Evolutionary conservation across 169 alveolate species (phyloP).

Genomic region (Babesia caballi): DNA sequence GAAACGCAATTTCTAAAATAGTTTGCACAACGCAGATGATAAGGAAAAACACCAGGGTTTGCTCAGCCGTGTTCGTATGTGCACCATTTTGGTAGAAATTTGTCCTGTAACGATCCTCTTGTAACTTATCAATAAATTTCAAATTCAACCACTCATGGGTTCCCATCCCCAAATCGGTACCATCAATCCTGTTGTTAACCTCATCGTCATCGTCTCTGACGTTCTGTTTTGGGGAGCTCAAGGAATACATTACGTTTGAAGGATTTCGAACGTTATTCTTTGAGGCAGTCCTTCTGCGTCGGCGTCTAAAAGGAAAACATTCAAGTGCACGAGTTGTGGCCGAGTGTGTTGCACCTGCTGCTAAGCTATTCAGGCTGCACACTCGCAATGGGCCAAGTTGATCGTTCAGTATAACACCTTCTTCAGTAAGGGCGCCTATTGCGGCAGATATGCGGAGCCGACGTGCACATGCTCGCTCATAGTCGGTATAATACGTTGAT

Average conservation of each 20-base stretch:
- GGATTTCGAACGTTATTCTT: background rate
- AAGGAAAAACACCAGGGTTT: conserved; percentile 81
- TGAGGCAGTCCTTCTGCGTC: background rate
- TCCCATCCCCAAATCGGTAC: conserved; percentile 40
- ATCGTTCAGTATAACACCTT: background rate
- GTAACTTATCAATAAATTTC: conserved; percentile 78
- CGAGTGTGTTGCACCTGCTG: background rate
- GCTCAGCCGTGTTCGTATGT: conserved; percentile 82
- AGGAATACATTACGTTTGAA: background rate
- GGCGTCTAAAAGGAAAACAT: conserved; percentile 7
- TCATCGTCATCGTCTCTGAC: conserved; percentile 12
- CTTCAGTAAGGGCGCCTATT: conserved; percentile 17
- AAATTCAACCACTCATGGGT: conserved; percentile 73
- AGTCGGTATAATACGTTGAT: background rate
- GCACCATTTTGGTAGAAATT: conserved; percentile 82
- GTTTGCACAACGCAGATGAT: conserved; percentile 83
- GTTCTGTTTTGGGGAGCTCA: background rate
- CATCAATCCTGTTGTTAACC: background rate
- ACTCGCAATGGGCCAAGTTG: background rate
- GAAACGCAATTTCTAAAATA: conserved; percentile 72
- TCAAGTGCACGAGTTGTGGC: background rate
- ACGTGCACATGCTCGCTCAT: conserved; percentile 15
- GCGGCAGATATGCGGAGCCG: conserved; percentile 24
- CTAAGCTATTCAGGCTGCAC: background rate
- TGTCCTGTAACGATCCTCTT: conserved; percentile 82